phyloP scores from a whole-genome alignment of 306 rosid genomes.

The Cicer yamashitae region DNA sequence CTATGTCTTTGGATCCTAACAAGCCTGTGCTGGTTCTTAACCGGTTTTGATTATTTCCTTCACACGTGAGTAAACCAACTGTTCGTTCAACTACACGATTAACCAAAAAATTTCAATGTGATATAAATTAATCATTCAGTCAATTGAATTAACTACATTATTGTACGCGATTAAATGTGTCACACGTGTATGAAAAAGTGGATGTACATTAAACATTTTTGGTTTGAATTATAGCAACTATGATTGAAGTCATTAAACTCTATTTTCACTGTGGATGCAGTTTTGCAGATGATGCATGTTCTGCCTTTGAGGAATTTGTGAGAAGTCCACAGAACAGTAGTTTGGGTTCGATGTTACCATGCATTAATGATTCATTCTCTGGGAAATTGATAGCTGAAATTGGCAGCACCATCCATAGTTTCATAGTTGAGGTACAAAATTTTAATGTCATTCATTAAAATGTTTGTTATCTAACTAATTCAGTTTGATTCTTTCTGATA shows the following conservation, averaged over 20 bases:
- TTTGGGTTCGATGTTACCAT: conserved; percentile 66
- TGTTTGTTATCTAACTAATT: conserved; percentile 18
- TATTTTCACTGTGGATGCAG: conserved; percentile 46
- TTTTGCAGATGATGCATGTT: conserved; percentile 72
- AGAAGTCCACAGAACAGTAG: conserved; percentile 61
- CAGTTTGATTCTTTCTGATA: conserved; percentile 40
- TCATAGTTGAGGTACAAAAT: conserved; percentile 55
- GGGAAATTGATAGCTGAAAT: conserved; percentile 51
- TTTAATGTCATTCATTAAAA: not conserved
- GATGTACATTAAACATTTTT: no score
- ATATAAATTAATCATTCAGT: no score
- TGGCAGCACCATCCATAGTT: conserved; percentile 62
- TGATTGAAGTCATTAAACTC: conserved; percentile 1
- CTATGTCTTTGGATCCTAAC: conserved; percentile 71
- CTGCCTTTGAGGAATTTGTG: conserved; percentile 59
- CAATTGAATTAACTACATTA: no score
- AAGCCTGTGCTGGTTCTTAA: conserved; percentile 65
- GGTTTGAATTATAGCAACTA: not conserved
- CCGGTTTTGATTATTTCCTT: conserved; percentile 76
- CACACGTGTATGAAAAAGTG: no score
- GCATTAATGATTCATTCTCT: conserved; percentile 58
- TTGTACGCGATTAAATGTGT: no score
- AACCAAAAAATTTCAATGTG: no score
- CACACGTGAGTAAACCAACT: conserved; percentile 56
- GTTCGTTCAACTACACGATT: not conserved